Evolutionary conservation across 495 filamentous ascomycete genomes (phyloP).

Genomic region (Elasticomyces elasticus): DNA sequence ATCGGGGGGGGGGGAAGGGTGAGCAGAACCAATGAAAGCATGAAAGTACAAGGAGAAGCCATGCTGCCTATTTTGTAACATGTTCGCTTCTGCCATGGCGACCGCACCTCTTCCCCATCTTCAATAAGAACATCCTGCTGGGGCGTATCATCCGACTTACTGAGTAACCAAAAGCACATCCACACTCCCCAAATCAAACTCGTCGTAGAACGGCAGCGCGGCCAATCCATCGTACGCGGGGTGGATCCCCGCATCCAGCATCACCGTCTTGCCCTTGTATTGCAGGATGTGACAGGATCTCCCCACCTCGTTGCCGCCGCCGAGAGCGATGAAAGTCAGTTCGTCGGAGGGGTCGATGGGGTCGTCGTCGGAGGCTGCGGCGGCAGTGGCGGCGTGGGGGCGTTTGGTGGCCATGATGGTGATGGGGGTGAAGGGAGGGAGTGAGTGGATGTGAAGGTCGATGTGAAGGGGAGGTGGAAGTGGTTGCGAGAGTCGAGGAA

Average conservation of each 20-base stretch:
- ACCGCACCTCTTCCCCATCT: neutral
- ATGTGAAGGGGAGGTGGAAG: neutral
- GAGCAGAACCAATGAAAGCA: neutral
- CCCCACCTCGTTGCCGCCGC: conserved; percentile 94
- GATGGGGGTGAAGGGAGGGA: neutral
- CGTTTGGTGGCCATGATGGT: conserved; percentile 40
- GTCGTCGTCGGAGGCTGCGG: conserved; percentile 29
- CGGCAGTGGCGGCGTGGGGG: conserved; percentile 32
- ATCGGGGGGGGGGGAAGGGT: neutral
- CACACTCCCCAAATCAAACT: conserved; percentile 94
- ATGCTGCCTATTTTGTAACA: too few relatives aligned
- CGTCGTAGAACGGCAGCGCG: conserved; percentile 91
- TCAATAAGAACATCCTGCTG: neutral
- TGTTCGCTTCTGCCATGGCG: neutral
- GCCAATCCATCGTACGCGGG: conserved; percentile 94
- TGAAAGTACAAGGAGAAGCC: neutral
- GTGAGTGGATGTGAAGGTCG: neutral
- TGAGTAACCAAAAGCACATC: conserved; percentile 96
- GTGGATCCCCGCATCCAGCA: conserved; percentile 97
- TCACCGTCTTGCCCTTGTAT: conserved; percentile 98
- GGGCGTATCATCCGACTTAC: conserved; percentile 51
- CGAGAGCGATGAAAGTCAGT: conserved; percentile 83
- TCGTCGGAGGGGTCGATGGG: conserved; percentile 57
- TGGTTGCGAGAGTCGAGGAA: neutral
- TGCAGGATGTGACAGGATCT: conserved; percentile 95